Evolutionary conservation across 2,329 filamentous ascomycete species (phyloP).

Genomic region (Penicillium crustosum): DNA sequence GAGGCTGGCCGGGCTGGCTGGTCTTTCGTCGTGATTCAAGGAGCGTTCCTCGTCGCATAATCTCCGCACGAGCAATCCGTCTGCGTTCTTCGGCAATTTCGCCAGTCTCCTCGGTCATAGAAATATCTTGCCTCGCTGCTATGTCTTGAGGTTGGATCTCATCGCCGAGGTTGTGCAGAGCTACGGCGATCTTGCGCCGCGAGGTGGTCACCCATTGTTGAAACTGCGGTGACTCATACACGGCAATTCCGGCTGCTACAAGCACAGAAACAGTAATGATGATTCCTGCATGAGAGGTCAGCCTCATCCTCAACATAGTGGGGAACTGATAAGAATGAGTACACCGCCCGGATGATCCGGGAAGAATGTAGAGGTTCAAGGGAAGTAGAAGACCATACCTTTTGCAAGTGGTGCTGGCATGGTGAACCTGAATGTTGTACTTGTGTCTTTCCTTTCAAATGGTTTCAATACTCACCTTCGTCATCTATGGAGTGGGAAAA

Average conservation of each 20-base stretch:
- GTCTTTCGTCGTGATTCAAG: slow-evolving; percentile 40
- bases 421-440: slow-evolving; percentile 11
- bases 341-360: slow-evolving; percentile 28
- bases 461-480: background rate
- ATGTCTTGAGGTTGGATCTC: slow-evolving; percentile 54
- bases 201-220: slow-evolving; percentile 62
- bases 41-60: slow-evolving; percentile 44
- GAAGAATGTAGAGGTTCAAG: slow-evolving; percentile 1
- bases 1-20: slow-evolving; percentile 17
- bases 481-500: background rate
- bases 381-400: slow-evolving; percentile 37
- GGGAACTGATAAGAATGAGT: slow-evolving; percentile 30
- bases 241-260: slow-evolving; percentile 61
- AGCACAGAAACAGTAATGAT: slow-evolving; percentile 62
- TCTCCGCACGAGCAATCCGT: slow-evolving; percentile 46
- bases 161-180: slow-evolving; percentile 60
- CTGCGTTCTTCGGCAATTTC: slow-evolving; percentile 47
- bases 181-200: slow-evolving; percentile 60
- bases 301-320: slow-evolving; percentile 8
- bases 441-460: background rate
- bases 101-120: slow-evolving; percentile 49
- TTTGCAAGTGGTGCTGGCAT: slow-evolving; percentile 52
- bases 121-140: slow-evolving; percentile 42
- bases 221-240: slow-evolving; percentile 64
- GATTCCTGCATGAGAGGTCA: slow-evolving; percentile 50